phyloP scores from a whole-genome alignment of 2,329 filamentous ascomycete species.

The Colletotrichum sp. region DNA sequence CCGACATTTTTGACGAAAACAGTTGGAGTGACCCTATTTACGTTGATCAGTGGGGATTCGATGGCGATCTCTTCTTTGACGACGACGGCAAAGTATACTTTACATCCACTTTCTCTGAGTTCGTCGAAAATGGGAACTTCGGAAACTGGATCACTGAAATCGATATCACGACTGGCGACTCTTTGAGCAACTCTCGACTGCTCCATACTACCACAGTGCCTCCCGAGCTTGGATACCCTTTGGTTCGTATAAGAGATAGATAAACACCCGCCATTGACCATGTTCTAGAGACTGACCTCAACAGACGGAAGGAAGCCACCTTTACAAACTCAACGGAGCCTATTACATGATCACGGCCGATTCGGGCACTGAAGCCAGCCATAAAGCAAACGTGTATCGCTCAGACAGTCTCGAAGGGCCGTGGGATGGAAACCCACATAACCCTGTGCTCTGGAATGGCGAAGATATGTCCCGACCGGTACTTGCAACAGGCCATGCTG shows the following conservation, averaged over 20 bases:
- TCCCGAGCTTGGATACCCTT: conserved; percentile 30
- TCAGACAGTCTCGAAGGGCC: conserved; percentile 7
- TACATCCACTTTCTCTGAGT: conserved; percentile 11
- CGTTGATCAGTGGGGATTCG: conserved; percentile 22
- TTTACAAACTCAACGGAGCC: conserved; percentile 19
- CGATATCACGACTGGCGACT: conserved; percentile 20
- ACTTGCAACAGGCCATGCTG: conserved; percentile 19
- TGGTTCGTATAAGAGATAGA: conserved; percentile 30
- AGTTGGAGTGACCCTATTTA: conserved; percentile 21
- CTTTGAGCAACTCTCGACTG: conserved; percentile 12
- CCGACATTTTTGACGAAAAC: conserved; percentile 16
- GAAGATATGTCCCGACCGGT: conserved; percentile 18
- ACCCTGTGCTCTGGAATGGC: conserved; percentile 20
- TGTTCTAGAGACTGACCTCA: conserved; percentile 22
- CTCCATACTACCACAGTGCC: conserved; percentile 20
- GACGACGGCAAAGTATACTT: conserved; percentile 20
- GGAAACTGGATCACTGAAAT: conserved; percentile 23
- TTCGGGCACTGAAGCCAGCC: conserved; percentile 15
- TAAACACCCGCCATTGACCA: conserved; percentile 15
- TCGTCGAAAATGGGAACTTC: conserved; percentile 15
- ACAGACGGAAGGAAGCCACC: conserved; percentile 18
- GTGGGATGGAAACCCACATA: conserved; percentile 19
- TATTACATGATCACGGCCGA: conserved; percentile 23
- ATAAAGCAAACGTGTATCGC: conserved; percentile 19
- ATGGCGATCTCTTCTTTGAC: conserved; percentile 19